Evolutionary conservation across 108 stramenopile genomes (phyloP).

Genomic region (Cyclotella kingstonii): DNA sequence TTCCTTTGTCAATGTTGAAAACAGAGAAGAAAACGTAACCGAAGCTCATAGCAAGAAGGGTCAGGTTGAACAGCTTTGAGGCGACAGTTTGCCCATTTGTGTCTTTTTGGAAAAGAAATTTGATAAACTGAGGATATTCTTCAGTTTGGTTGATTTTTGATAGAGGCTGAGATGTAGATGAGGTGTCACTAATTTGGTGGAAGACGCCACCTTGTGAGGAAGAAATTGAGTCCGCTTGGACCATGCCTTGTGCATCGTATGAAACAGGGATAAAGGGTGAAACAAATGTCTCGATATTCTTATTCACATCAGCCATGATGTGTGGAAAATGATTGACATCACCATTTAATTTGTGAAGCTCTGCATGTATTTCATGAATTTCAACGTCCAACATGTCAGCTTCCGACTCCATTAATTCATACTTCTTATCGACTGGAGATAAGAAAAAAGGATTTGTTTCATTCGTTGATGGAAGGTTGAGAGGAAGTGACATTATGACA

Average conservation of each 20-base stretch:
- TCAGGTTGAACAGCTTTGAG: constrained; percentile 68
- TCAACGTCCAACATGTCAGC: too few relatives aligned
- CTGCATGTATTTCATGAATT: too few relatives aligned
- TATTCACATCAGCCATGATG: constrained; percentile 4
- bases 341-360: too few relatives aligned
- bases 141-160: not conserved
- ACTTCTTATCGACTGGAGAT: too few relatives aligned
- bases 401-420: too few relatives aligned
- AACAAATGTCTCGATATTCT: constrained; percentile 4
- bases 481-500: too few relatives aligned
- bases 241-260: constrained; percentile 29
- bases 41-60: constrained; percentile 67
- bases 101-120: constrained; percentile 33
- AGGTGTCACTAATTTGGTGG: not conserved
- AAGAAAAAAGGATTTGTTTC: too few relatives aligned
- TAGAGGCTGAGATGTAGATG: not conserved
- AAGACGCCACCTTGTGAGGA: not conserved
- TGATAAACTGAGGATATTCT: constrained; percentile 36
- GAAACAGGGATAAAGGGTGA: constrained; percentile 29
- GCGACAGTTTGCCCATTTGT: constrained; percentile 40
- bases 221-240: constrained; percentile 17
- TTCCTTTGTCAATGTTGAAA: constrained; percentile 77
- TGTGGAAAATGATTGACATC: too few relatives aligned
- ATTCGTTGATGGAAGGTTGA: too few relatives aligned
- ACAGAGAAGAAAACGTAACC: constrained; percentile 74